phyloP scores from a whole-genome alignment of 140 eudicot genomes.

The Flaveria floridana region DNA sequence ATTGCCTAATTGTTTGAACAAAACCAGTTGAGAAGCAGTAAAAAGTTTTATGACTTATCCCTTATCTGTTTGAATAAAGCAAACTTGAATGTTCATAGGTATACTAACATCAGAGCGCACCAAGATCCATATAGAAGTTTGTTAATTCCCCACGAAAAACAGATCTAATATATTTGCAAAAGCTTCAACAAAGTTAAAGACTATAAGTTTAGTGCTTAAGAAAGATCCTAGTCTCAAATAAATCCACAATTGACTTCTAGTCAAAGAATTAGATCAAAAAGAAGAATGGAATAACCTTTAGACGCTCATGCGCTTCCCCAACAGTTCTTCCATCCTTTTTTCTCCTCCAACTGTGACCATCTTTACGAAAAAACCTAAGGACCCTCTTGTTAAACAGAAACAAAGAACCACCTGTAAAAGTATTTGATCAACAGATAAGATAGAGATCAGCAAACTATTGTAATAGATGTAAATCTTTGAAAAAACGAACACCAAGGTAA shows the following conservation, averaged over 20 bases:
- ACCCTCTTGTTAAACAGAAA: slow-evolving; percentile 90
- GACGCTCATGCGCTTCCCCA: slow-evolving; percentile 96
- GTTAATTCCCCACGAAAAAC: not conserved
- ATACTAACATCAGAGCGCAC: not conserved
- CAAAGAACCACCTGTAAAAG: slow-evolving; percentile 74
- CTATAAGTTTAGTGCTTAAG: not conserved
- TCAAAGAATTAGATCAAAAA: slow-evolving; percentile 16
- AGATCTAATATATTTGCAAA: slow-evolving; percentile 16
- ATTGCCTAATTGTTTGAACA: not conserved
- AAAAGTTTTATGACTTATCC: not conserved
- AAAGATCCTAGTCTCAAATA: slow-evolving; percentile 12
- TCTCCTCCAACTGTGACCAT: slow-evolving; percentile 90
- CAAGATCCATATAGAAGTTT: slow-evolving; percentile 1
- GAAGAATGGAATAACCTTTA: slow-evolving; percentile 58
- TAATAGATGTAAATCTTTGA: not conserved
- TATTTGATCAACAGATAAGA: slow-evolving; percentile 16
- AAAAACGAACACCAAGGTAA: slow-evolving; percentile 10
- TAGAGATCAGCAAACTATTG: slow-evolving; percentile 15
- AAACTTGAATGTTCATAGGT: not conserved
- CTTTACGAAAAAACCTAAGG: slow-evolving; percentile 84
- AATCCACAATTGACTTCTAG: slow-evolving; percentile 7
- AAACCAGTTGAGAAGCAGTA: slow-evolving; percentile 8
- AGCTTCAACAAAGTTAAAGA: slow-evolving; percentile 22
- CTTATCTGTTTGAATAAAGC: not conserved
- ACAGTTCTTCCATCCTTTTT: slow-evolving; percentile 86